phyloP scores from a whole-genome alignment of 176 grass and related monocot species.

The Phoenix dactylifera region DNA sequence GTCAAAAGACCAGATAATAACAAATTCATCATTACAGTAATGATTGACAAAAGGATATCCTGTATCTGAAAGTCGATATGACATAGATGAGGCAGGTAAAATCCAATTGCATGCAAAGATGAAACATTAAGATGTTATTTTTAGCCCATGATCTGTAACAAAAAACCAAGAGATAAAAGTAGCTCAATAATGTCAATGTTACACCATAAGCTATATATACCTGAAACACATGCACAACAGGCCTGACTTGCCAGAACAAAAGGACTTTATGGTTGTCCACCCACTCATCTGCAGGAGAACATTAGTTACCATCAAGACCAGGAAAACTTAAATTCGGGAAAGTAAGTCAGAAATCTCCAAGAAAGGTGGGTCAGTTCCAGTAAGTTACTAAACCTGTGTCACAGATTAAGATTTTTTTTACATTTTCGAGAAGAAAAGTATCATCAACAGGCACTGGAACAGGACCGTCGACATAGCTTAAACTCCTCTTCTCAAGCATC shows the following conservation, averaged over 20 bases:
- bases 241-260: constrained; percentile 98
- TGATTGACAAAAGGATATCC: too few relatives aligned
- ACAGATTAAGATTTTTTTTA: constrained; percentile 81
- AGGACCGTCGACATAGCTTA: constrained; percentile 91
- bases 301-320: constrained; percentile 16
- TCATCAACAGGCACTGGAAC: constrained; percentile 70
- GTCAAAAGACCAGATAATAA: too few relatives aligned
- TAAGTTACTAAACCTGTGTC: constrained; percentile 63
- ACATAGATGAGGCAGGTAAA: too few relatives aligned
- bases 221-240: constrained; percentile 83
- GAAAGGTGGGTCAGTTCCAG: not conserved
- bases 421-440: constrained; percentile 63
- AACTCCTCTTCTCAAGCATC: constrained; percentile 91
- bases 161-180: too few relatives aligned
- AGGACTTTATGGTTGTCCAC: constrained; percentile 65
- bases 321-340: not conserved
- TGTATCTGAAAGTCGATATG: too few relatives aligned
- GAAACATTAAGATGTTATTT: too few relatives aligned
- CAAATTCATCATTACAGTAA: too few relatives aligned
- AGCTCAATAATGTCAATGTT: too few relatives aligned
- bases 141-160: too few relatives aligned
- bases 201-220: constrained; percentile 19
- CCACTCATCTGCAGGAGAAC: constrained; percentile 53
- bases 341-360: not conserved
- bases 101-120: too few relatives aligned